Base-by-base conservation (phyloP, 371 early-diverging fungal genomes). In the Actinomucor elegans region DNA sequence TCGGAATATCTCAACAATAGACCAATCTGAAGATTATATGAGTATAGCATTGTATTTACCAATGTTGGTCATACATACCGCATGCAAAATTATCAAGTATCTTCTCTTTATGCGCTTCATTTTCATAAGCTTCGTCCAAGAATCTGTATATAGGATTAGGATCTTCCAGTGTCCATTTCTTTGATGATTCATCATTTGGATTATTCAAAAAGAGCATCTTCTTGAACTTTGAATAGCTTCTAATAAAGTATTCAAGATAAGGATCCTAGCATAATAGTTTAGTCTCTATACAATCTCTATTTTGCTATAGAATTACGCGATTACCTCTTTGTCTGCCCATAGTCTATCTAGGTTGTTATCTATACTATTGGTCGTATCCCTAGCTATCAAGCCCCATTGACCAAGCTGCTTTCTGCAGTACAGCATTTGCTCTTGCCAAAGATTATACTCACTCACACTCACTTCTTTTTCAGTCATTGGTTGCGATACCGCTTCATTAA, bases 371-470 rank as follows among this genome's bases (percentile, higher is more conserved):
- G 67, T 55, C 12, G 83, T 69, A 48, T 65, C 62, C 1, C 50
- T 57, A 15, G 75, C 76, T 15, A 90, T 66, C 11, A 63, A 65
- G 15, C 82, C 82, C 88, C 89, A 90, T 40, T 83, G 71, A 1
- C 80, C 79, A 26, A 90, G 64, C 29, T 84, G 75, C 23, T 81
- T 82, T 52, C 82, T 61, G 49, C 88, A 89, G 29, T 75, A 74
- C 18, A 87, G 62, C 42, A 80, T 76, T 26, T 83, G 85, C 31
- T 79, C 68, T 4, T 71, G 71, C 79, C 86, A 86, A 5, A 84
- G 68, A 43, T 70, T 73, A 8, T 58, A 64, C 23, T 80, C 80
- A 0, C 55, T 61, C 15, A 17, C 37, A 29, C 41, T 29, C 0
- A 35, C 34, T 9, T 1, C 64, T 57, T 27, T 73, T 61, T 38